Base-by-base conservation (phyloP, 805 yeast genomes). In the Pichia thaimueangensis region DNA sequence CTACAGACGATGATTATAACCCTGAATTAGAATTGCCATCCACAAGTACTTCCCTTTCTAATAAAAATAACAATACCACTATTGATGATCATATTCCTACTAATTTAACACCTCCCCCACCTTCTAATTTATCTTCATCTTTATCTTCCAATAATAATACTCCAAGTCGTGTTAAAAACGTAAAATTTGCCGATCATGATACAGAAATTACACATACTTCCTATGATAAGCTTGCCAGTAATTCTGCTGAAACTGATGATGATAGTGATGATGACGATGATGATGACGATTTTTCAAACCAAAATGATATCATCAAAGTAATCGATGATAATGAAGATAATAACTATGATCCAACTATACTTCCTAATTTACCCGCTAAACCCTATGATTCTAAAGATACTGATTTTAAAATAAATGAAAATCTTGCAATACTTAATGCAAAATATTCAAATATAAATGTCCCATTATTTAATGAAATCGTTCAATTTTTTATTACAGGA, bases 381-480 rank as follows among this genome's bases (percentile, higher is more conserved):
- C 36, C 42, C 17, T 6, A 30, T n/a, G 10, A 33, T 24, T 6
- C 20, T 8, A 2, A 33, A 23, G 6, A 27, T 20, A 8, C 33
- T 3, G 6, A 9, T 3, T 12, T 20, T 21, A 20, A 23, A n/a
- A 17, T 15, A 8, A 27, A 29, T 24, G 20, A 23, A 21, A 11
- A 11, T 11, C 9, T 19, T 30, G 24, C 38, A 19, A 22, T n/a
- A n/a, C n/a, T 23, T 22, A 15, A 13, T 24, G 22, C 38, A 8
- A 27, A 27, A 24, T 32, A 34, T 20, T 36, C 40, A 9, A 67
- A 69, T 33, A 57, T 61, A 7, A 62, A 65, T 36, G 64, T 73
- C 24, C 47, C 57, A 9, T 40, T 58, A 9, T 64, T 64, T 52
- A 64, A 63, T 38, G 56, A 58, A 15, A 51, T 64, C 15, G 54